These are phyloP conservation scores for Gentiana dahurica DNA, from an alignment of 257 asterid species.

Conservation along the genomic window DNA sequence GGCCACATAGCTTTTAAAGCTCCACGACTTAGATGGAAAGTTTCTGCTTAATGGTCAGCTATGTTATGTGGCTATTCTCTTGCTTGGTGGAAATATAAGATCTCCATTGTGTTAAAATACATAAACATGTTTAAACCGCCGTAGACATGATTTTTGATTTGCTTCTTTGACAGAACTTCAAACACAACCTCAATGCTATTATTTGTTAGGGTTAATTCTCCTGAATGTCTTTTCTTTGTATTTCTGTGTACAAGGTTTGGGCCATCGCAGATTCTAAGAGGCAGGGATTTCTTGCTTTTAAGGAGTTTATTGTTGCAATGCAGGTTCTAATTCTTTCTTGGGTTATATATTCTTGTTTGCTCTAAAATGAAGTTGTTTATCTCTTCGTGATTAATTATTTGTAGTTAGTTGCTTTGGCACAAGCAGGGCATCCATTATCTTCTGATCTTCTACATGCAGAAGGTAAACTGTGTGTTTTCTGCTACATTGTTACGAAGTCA, in stretches of 20 bases:
- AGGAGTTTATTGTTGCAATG: slow-evolving; percentile 74
- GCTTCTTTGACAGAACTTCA: too few species aligned
- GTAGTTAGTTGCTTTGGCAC: slow-evolving; percentile 79
- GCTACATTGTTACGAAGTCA: neutral
- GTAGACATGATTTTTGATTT: too few species aligned
- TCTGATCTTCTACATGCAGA: slow-evolving; percentile 43
- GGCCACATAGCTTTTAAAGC: too few species aligned
- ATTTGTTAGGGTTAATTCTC: too few species aligned
- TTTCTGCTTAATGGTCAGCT: too few species aligned
- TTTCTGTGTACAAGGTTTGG: slow-evolving; percentile 51
- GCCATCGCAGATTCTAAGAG: slow-evolving; percentile 91
- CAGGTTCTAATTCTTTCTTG: slow-evolving; percentile 43
- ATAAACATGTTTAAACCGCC: too few species aligned
- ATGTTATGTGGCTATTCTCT: too few species aligned
- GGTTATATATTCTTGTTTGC: slow-evolving; percentile 5
- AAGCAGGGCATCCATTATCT: slow-evolving; percentile 62
- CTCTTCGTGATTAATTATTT: slow-evolving; percentile 10
- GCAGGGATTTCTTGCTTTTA: slow-evolving; percentile 92
- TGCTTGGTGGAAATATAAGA: too few species aligned
- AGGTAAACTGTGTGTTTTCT: slow-evolving; percentile 29
- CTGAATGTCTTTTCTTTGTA: neutral
- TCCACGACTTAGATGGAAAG: too few species aligned
- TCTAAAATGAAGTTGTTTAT: slow-evolving; percentile 17
- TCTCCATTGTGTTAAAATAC: too few species aligned
- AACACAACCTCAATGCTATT: too few species aligned